Conservation (phyloP, 1,284 basidiomycete species). For the Clitocybe nebularis region DNA sequence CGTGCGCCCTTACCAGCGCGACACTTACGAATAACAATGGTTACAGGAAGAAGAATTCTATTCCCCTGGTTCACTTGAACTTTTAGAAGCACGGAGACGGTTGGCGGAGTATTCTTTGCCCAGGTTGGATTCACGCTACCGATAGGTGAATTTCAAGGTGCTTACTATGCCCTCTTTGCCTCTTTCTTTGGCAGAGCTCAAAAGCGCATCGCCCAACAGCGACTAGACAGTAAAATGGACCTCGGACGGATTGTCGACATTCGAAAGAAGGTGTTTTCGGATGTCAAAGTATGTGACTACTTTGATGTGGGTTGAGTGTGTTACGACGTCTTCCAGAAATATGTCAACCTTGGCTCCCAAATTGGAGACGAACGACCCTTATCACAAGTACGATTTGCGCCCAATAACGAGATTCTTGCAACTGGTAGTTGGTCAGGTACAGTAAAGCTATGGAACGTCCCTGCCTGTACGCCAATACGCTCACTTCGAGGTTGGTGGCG, state of each 20-base stretch:
- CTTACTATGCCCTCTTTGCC: constrained; percentile 56
- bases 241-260: constrained; percentile 88
- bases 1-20: constrained; percentile 12
- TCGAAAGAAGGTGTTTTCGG: constrained; percentile 83
- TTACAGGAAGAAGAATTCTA: constrained; percentile 91
- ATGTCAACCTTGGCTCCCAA: constrained; percentile 92
- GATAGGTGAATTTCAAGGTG: constrained; percentile 59
- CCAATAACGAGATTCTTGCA: constrained; percentile 83
- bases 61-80: constrained; percentile 83
- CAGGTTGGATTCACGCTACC: constrained; percentile 73
- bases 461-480: constrained; percentile 75
- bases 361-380: constrained; percentile 96
- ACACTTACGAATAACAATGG: constrained; percentile 8
- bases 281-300: constrained; percentile 72
- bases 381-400: constrained; percentile 92
- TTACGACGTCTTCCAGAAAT: constrained; percentile 51
- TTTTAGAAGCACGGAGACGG: constrained; percentile 78
- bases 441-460: constrained; percentile 94
- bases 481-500: constrained; percentile 64
- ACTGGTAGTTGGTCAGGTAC: constrained; percentile 96
- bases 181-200: constrained; percentile 74
- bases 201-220: constrained; percentile 86
- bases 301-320: neutral
- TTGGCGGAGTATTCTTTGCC: constrained; percentile 92
- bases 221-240: constrained; percentile 83